Evolutionary conservation across 257 asterid genomes (phyloP).

Genomic region (Vinca minor): DNA sequence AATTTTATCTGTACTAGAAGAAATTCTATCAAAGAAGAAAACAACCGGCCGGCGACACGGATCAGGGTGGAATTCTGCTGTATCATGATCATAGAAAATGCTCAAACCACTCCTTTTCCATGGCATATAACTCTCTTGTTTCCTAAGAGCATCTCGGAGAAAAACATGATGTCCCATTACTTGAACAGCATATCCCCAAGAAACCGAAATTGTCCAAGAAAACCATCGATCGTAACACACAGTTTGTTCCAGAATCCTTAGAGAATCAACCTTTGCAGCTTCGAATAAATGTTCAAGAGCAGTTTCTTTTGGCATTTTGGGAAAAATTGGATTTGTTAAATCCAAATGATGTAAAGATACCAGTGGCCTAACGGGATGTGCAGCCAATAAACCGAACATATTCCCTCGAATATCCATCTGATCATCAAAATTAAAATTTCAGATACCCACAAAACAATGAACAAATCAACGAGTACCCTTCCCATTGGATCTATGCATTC

Average conservation of each 20-base stretch:
- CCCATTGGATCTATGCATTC: no score
- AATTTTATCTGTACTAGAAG: slow-evolving; percentile 24
- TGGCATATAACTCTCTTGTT: slow-evolving; percentile 40
- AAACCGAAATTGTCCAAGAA: slow-evolving; percentile 69
- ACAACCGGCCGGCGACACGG: slow-evolving; percentile 50
- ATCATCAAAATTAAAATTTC: neutral
- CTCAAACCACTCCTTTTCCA: slow-evolving; percentile 39
- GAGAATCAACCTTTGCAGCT: slow-evolving; percentile 50
- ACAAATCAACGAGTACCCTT: neutral
- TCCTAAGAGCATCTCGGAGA: slow-evolving; percentile 46
- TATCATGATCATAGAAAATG: slow-evolving; percentile 24
- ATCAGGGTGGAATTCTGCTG: slow-evolving; percentile 29
- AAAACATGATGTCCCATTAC: slow-evolving; percentile 34
- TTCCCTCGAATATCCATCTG: slow-evolving; percentile 77
- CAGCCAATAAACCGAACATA: slow-evolving; percentile 57
- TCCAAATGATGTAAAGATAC: slow-evolving; percentile 68
- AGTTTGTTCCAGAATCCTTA: slow-evolving; percentile 59
- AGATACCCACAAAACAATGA: neutral
- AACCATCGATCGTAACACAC: slow-evolving; percentile 71
- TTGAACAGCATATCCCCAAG: slow-evolving; percentile 87
- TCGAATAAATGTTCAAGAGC: slow-evolving; percentile 45
- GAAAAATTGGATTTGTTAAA: slow-evolving; percentile 50
- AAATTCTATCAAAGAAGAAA: slow-evolving; percentile 31
- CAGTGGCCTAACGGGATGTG: slow-evolving; percentile 58
- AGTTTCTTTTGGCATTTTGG: slow-evolving; percentile 34